A percentile compares a stretch with the other conserved stretches of the same genome.
phyloP scores from a whole-genome alignment of 306 rosid species.

The Quercus suber region DNA sequence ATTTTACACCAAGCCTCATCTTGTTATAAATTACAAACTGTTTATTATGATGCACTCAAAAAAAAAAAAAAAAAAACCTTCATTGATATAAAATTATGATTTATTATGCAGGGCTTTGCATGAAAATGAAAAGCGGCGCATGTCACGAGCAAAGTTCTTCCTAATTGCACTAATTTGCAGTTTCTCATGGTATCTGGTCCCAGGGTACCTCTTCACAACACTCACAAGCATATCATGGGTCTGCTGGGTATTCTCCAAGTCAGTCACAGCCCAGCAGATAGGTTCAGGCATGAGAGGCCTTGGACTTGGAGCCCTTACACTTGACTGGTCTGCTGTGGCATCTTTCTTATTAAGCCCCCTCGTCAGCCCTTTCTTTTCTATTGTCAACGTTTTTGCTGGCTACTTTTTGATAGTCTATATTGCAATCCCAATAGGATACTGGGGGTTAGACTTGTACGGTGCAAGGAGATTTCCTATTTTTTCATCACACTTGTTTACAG shows the following conservation, averaged over 20 bases:
- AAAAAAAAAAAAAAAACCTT: no score
- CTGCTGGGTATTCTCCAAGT: constrained; percentile 76
- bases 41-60: no score
- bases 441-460: constrained; percentile 52
- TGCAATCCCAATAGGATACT: constrained; percentile 55
- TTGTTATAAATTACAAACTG: not conserved
- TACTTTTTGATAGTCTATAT: constrained; percentile 44
- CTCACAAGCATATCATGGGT: constrained; percentile 82
- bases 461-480: constrained; percentile 70
- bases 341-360: constrained; percentile 84
- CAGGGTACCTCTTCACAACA: constrained; percentile 72
- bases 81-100: not conserved
- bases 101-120: constrained; percentile 64
- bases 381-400: constrained; percentile 60
- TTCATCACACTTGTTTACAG: constrained; percentile 67
- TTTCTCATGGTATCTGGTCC: constrained; percentile 64
- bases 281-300: constrained; percentile 84
- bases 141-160: constrained; percentile 67
- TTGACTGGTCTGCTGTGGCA: constrained; percentile 69
- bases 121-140: constrained; percentile 51
- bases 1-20: not conserved
- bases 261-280: constrained; percentile 77
- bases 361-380: constrained; percentile 72
- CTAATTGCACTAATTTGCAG: constrained; percentile 62
- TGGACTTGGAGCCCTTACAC: constrained; percentile 73